Evolutionary conservation across 331 rosid genomes (phyloP), one percentile per base, ranked within the genome.

Genomic region (Arachis monticola): DNA sequence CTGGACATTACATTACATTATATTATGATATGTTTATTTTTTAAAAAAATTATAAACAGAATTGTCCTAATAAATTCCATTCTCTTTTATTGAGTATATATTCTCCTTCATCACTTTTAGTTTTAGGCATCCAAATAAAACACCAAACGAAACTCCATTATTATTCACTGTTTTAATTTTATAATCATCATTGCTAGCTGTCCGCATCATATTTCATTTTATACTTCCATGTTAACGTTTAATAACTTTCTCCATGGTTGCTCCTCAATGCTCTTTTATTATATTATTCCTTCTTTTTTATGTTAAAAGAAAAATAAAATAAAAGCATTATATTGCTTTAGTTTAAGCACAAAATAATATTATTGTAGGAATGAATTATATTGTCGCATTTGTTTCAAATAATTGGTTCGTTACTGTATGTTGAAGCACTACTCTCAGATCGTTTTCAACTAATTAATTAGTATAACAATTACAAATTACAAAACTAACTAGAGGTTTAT

Each of bases 51-150:
- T 77, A 8, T 61, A 12, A 74, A 71, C 57, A 73, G 72, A 71
- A 84, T 85, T 84, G 72, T 81, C 81, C 87, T 77, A 51, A 63
- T 51, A 73, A 70, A 86, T 84, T 81, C 87, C 56, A 22, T 79
- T 66, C 77, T 66, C 77, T 66, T 72, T 77, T 85, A 72, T 9
- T 83, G 45, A 50, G 76, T 79, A 75, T 87, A 76, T 79, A 83
- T 80, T 80, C 82, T 74, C 4, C 40, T 35, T 35, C 76, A 42
- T 45, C 55, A 22, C 76, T 82, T 82, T 78, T 58, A 69, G 60
- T 83, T 83, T 78, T 59, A 66, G 60, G 82, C 90, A 82, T 82
- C 78, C 40, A 76, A 22, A 22, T 22, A 22, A 74, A 44, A 73
- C 38, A 42, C 62, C n/a, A 42, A 52, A 32, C 12, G 1, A 62